Evolutionary conservation across 1,284 basidiomycete genomes (phyloP), one percentile per base, ranked within the genome.

Genomic region (Sporisorium scitamineum): DNA sequence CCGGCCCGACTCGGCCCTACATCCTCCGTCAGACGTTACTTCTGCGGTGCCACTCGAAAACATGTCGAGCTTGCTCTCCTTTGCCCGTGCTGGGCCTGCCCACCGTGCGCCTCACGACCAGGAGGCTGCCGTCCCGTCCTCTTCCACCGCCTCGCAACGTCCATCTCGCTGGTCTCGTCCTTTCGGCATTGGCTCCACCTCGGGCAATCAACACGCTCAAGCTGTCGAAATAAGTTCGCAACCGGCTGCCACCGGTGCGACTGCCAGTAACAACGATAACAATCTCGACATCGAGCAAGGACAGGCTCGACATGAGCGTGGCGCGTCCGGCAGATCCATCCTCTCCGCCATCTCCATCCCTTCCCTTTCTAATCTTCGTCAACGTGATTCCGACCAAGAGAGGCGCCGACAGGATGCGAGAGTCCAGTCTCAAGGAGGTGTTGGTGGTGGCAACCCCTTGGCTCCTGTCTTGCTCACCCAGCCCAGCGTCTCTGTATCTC

Each of bases 371-470:
- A 42, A 44, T n/a, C 48, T 79, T n/a, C 75, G 75, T 20, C 68
- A 76, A 50, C 62, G 72, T 10, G 78, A 79, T 16, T 55, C 71
- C 29, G 67, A 75, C n/a, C 54, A 62, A 16, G 76, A 78, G 44
- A 67, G 70, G 16, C 65, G 55, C 24, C 53, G 65, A 26, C 72
- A 76, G 48, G 54, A 56, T 29, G 44, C 48, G n/a, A 13, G 61
- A 9, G 67, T 54, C 6, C 56, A 65, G 16, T n/a, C 57, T 16
- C 27, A 60, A 11, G 64, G 9, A 29, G 37, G 27, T 5, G 26
- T 67, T 32, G 60, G 34, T 18, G 54, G 37, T 22, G 54, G 54
- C 32, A 71, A 50, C 44, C 58, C 61, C 13, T 44, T 68, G 2
- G 64, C 56, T 29, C 26, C 60, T n/a, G 53, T 66, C 34, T 29